A percentile compares a stretch with the other conserved stretches of the same genome.
phyloP scores from a whole-genome alignment of 1,284 basidiomycete species.

The Ganoderma resinaceum region DNA sequence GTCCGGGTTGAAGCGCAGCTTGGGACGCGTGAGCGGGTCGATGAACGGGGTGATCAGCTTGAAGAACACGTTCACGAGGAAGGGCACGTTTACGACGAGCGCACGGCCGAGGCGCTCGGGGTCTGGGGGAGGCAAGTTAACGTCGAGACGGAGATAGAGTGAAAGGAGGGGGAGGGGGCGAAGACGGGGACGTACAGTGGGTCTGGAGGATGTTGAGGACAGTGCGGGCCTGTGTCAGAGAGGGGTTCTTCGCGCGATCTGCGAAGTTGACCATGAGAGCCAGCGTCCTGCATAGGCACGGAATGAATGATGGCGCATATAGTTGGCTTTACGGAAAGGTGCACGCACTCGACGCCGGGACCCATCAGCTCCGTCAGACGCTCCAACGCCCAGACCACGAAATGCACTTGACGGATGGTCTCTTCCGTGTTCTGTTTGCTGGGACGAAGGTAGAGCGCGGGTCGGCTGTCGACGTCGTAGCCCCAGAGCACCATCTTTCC shows the following conservation, averaged over 20 bases:
- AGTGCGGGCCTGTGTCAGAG: slow-evolving; percentile 65
- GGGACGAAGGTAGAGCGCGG: slow-evolving; percentile 82
- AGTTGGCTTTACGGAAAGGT: background rate
- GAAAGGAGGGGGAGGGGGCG: background rate
- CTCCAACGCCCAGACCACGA: slow-evolving; percentile 78
- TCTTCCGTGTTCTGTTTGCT: slow-evolving; percentile 87
- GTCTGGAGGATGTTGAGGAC: slow-evolving; percentile 84
- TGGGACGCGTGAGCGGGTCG: slow-evolving; percentile 76
- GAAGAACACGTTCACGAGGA: slow-evolving; percentile 82
- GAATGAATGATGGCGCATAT: background rate
- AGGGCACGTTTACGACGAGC: slow-evolving; percentile 86
- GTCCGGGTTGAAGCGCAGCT: slow-evolving; percentile 66
- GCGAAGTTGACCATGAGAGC: slow-evolving; percentile 86
- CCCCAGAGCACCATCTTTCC: slow-evolving; percentile 81
- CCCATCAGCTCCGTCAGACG: slow-evolving; percentile 76
- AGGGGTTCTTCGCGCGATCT: slow-evolving; percentile 80
- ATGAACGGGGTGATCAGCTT: slow-evolving; percentile 84
- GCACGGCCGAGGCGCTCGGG: slow-evolving; percentile 92
- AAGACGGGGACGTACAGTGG: slow-evolving; percentile 61
- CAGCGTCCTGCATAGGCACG: slow-evolving; percentile 54
- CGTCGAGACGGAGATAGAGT: background rate
- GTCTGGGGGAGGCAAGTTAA: slow-evolving; percentile 56
- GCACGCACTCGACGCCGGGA: slow-evolving; percentile 77
- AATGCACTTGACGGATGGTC: slow-evolving; percentile 76
- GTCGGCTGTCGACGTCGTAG: slow-evolving; percentile 72